Percentiles rank a stretch among this genome's conserved stretches.
Evolutionary conservation across 2,329 filamentous ascomycete species (phyloP).

Genomic region (Passalora sequoiae): DNA sequence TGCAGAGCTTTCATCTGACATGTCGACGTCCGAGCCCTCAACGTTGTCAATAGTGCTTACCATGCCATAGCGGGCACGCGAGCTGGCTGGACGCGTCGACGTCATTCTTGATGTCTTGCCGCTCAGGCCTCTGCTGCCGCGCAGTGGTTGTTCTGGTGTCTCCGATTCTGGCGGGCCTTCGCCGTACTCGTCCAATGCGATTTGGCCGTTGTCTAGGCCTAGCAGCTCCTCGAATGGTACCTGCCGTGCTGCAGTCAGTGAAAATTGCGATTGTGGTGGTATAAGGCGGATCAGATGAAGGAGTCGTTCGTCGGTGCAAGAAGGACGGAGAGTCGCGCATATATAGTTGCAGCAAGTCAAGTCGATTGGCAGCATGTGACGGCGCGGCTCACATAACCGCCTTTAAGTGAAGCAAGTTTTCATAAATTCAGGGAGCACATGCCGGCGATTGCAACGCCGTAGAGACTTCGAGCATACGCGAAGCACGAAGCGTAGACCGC

Average conservation of each 20-base stretch:
- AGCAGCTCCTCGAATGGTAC: constrained; percentile 44
- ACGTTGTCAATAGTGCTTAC: constrained; percentile 29
- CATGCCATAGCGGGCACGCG: constrained; percentile 17
- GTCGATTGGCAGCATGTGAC: background rate
- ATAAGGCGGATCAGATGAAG: too few species aligned
- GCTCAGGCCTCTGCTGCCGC: constrained; percentile 3
- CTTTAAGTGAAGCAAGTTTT: background rate
- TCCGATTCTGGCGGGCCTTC: constrained; percentile 19
- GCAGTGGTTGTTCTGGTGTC: constrained; percentile 1
- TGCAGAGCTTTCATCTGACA: constrained; percentile 16
- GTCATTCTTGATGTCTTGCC: constrained; percentile 22
- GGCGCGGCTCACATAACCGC: background rate
- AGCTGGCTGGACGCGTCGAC: constrained; percentile 22
- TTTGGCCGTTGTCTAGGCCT: constrained; percentile 42
- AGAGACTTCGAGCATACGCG: too few species aligned
- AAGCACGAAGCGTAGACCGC: too few species aligned
- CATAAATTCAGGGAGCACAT: too few species aligned
- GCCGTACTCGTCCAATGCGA: constrained; percentile 42
- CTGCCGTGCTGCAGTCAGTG: constrained; percentile 30
- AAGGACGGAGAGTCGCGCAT: too few species aligned
- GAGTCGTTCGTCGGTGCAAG: too few species aligned
- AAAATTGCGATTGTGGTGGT: background rate
- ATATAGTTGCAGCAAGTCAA: background rate
- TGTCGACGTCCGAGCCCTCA: constrained; percentile 22
- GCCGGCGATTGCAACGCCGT: too few species aligned